These are phyloP conservation scores for Wickerhamiella nectarea DNA, from an alignment of 805 yeast genomes.

Conservation along the genomic window DNA sequence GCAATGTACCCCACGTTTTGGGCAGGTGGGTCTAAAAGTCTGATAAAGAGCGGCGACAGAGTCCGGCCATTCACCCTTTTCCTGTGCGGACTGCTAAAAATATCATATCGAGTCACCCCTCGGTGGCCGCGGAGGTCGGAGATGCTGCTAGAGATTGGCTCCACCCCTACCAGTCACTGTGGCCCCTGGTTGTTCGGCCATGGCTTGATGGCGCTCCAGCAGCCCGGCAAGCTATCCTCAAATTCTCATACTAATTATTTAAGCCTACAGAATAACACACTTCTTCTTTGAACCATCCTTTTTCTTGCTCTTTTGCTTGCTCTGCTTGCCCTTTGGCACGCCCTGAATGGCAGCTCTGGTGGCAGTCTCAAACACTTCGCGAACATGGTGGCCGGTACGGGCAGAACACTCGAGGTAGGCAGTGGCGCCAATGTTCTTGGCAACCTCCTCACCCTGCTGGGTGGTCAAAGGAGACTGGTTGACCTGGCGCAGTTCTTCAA, in stretches of 20 bases:
- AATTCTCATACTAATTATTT: background rate
- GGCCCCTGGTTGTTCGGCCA: no score
- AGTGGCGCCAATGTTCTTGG: constrained; percentile 78
- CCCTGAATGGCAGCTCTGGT: constrained; percentile 78
- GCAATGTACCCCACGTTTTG: no score
- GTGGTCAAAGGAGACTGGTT: constrained; percentile 70
- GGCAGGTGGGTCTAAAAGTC: no score
- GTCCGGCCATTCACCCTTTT: no score
- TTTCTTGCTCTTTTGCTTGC: constrained; percentile 19
- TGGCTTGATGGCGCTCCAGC: no score
- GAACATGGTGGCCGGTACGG: constrained; percentile 70
- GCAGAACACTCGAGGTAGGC: constrained; percentile 89
- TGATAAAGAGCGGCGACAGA: no score
- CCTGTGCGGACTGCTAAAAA: no score
- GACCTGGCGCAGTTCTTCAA: constrained; percentile 56
- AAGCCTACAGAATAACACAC: constrained; percentile 11
- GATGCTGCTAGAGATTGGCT: no score
- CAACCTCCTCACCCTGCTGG: constrained; percentile 75
- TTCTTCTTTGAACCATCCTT: constrained; percentile 8
- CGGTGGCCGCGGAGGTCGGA: no score
- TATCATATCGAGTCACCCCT: no score
- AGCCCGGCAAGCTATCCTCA: background rate
- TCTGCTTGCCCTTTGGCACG: constrained; percentile 22
- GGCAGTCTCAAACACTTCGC: constrained; percentile 85
- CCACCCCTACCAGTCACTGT: no score